Percentiles rank a stretch among this genome's conserved stretches.
Conservation (phyloP, 371 early-diverging fungal species). For the Mortierella sp. region DNA sequence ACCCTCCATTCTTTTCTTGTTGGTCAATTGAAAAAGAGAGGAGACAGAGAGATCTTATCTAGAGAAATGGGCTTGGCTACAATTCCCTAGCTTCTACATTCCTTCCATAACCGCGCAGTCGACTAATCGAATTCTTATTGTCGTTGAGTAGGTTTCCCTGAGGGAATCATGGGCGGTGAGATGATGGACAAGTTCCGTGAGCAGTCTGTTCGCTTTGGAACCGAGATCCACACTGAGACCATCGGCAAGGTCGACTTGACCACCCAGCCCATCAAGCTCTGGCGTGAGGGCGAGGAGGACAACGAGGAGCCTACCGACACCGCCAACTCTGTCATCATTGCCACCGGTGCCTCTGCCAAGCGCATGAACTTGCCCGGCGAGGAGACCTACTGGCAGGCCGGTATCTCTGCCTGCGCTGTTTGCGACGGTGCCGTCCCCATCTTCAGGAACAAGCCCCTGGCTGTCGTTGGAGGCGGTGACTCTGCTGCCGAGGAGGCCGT, state of each 20-base stretch:
- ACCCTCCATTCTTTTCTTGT: neutral
- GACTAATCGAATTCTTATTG: neutral
- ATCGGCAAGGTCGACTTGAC: constrained; percentile 87
- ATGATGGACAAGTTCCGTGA: constrained; percentile 87
- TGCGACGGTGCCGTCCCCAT: constrained; percentile 99
- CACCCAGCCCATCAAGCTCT: constrained; percentile 89
- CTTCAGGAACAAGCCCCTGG: constrained; percentile 93
- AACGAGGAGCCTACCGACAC: constrained; percentile 77
- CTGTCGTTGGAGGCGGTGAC: constrained; percentile 99
- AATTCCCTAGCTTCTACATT: neutral
- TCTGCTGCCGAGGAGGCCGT: constrained; percentile 99
- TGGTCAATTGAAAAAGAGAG: neutral
- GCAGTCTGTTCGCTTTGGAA: constrained; percentile 88
- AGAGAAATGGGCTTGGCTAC: neutral
- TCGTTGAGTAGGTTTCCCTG: constrained; percentile 70
- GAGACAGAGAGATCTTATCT: neutral
- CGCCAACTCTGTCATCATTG: constrained; percentile 92
- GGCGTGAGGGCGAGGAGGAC: constrained; percentile 87
- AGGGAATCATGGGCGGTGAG: constrained; percentile 85
- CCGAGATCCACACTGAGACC: constrained; percentile 91
- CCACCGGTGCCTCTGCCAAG: constrained; percentile 99
- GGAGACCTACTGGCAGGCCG: constrained; percentile 93
- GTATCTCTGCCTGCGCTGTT: constrained; percentile 99
- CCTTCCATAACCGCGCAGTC: neutral
- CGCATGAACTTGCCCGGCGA: constrained; percentile 89